A percentile compares a stretch with the other conserved stretches of the same genome.
Evolutionary conservation across 2,329 filamentous ascomycete species (phyloP).

Genomic region (Talaromyces sp.): DNA sequence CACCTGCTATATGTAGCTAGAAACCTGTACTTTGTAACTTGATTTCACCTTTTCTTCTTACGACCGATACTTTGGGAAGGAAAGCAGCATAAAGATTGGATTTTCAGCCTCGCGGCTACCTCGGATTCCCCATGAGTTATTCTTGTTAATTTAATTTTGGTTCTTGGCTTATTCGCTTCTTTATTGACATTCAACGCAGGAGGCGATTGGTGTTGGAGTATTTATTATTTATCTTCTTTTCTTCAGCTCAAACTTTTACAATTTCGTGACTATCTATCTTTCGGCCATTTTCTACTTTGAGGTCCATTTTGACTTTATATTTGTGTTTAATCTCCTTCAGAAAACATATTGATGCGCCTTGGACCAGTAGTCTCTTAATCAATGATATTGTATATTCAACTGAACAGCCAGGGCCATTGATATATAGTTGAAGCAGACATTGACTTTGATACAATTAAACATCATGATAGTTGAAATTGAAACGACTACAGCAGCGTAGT

Average conservation of each 20-base stretch:
- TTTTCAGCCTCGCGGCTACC: slow-evolving; percentile 19
- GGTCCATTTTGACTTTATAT: not conserved
- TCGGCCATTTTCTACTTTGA: slow-evolving; percentile 3
- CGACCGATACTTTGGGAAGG: slow-evolving; percentile 13
- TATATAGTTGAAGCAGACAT: not conserved
- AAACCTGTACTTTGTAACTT: slow-evolving; percentile 8
- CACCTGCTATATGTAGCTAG: not conserved
- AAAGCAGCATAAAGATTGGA: slow-evolving; percentile 21
- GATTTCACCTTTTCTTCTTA: slow-evolving; percentile 4
- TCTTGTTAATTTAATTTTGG: not conserved
- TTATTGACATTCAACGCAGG: slow-evolving; percentile 7
- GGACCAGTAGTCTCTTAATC: not conserved
- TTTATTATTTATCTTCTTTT: slow-evolving; percentile 8
- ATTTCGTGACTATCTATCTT: slow-evolving; percentile 5
- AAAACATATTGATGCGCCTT: not conserved
- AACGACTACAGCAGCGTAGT: no score
- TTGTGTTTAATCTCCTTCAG: not conserved
- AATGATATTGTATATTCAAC: not conserved
- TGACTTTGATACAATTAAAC: no score
- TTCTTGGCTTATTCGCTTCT: not conserved
- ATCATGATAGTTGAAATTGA: no score
- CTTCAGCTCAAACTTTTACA: not conserved
- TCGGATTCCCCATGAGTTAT: slow-evolving; percentile 11
- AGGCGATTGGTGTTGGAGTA: slow-evolving; percentile 21
- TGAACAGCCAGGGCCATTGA: not conserved